These are phyloP conservation scores for Cajanus cajan DNA, from an alignment of 306 rosid genomes.

Conservation along the genomic window DNA sequence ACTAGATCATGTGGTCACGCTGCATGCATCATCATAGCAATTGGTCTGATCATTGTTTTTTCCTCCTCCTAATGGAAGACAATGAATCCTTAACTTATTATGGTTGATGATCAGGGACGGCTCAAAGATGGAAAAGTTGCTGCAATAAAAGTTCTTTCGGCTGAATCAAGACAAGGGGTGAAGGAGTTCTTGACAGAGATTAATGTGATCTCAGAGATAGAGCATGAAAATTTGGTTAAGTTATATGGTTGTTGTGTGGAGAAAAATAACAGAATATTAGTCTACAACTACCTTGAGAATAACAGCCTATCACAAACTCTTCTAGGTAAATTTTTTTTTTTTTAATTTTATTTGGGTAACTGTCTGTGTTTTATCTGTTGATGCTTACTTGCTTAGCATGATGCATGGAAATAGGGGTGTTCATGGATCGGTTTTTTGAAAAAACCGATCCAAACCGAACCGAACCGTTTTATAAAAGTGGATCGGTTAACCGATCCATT, in stretches of 20 bases:
- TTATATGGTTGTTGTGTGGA: constrained; percentile 92
- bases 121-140: constrained; percentile 82
- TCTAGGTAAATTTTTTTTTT: constrained; percentile 52
- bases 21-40: constrained; percentile 8
- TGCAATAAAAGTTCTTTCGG: constrained; percentile 92
- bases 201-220: constrained; percentile 71
- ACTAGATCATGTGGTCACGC: constrained; percentile 1
- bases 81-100: constrained; percentile 25
- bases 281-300: constrained; percentile 94
- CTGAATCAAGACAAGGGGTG: constrained; percentile 90
- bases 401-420: no score
- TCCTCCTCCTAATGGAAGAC: constrained; percentile 12
- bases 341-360: not conserved
- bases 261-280: constrained; percentile 67
- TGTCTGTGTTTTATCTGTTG: not conserved
- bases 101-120: constrained; percentile 60
- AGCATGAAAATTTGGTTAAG: constrained; percentile 90
- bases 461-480: no score
- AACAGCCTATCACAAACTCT: constrained; percentile 87
- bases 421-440: no score
- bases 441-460: no score
- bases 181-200: constrained; percentile 95
- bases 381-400: not conserved
- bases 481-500: no score
- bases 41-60: constrained; percentile 1